phyloP scores from a whole-genome alignment of 1,284 basidiomycete species.

The Peniophora sp. region DNA sequence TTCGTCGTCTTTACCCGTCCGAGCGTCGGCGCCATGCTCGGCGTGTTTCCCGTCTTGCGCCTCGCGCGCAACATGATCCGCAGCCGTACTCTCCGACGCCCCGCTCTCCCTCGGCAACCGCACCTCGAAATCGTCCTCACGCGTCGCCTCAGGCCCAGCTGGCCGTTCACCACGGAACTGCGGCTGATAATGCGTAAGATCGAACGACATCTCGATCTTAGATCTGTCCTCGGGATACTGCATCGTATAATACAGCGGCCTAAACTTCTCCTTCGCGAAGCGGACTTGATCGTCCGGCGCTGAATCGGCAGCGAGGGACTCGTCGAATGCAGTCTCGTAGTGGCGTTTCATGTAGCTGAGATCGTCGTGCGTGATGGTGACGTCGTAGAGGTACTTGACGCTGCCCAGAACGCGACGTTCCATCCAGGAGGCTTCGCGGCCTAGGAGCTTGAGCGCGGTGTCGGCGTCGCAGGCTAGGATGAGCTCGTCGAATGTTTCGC shows the following conservation, averaged over 20 bases:
- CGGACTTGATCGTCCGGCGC: constrained; percentile 32
- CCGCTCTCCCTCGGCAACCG: neutral
- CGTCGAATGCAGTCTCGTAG: constrained; percentile 36
- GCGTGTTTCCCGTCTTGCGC: constrained; percentile 13
- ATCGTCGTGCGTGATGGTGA: constrained; percentile 54
- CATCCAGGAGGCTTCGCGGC: constrained; percentile 44
- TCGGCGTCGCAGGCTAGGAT: constrained; percentile 55
- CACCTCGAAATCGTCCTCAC: neutral
- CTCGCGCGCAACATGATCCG: constrained; percentile 7
- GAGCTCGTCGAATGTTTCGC: constrained; percentile 53
- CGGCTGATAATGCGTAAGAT: constrained; percentile 50
- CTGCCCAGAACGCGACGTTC: constrained; percentile 53
- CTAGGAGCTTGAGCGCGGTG: constrained; percentile 46
- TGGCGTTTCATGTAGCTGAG: constrained; percentile 47
- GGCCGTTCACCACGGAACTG: constrained; percentile 28
- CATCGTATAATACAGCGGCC: constrained; percentile 50
- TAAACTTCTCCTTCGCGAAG: constrained; percentile 41
- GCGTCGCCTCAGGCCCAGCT: constrained; percentile 15
- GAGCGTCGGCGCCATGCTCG: constrained; percentile 10
- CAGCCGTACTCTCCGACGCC: constrained; percentile 9
- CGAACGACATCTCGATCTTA: constrained; percentile 60
- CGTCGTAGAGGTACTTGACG: constrained; percentile 49
- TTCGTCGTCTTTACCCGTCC: constrained; percentile 16
- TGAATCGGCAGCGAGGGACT: constrained; percentile 30
- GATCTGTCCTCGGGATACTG: constrained; percentile 45